Conservation (phyloP, 192 early-diverging fungal species). For the Coemansia umbellata region DNA sequence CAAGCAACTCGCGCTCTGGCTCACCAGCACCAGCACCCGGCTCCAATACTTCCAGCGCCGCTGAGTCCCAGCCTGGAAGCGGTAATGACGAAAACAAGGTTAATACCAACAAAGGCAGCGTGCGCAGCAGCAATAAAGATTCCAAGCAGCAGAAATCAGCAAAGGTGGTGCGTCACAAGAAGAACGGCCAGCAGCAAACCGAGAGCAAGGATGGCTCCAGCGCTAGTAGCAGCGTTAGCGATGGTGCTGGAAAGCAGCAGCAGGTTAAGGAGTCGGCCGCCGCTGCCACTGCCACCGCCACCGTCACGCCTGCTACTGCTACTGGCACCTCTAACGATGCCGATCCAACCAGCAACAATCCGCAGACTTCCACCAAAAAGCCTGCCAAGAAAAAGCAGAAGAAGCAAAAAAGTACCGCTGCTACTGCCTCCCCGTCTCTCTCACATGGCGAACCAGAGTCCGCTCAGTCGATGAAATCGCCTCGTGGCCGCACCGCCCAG, state of each 20-base stretch:
- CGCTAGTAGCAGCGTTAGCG: neutral
- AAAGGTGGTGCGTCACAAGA: neutral
- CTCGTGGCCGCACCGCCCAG: neutral
- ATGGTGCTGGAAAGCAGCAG: neutral
- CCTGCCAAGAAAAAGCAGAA: neutral
- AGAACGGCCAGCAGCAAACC: neutral
- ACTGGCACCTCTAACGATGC: neutral
- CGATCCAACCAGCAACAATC: neutral
- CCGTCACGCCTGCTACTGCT: neutral
- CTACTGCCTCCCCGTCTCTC: too few species aligned
- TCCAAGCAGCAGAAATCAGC: neutral
- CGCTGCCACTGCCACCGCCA: neutral
- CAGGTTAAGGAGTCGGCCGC: constrained; percentile 2
- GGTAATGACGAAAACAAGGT: neutral
- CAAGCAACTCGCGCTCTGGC: constrained; percentile 34
- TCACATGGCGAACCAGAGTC: too few species aligned
- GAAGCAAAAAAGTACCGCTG: neutral
- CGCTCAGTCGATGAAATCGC: too few species aligned
- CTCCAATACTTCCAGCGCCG: neutral
- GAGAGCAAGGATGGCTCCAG: neutral
- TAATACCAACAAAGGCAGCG: neutral
- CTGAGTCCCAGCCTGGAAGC: too few species aligned
- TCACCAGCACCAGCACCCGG: constrained; percentile 17
- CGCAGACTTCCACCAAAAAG: neutral
- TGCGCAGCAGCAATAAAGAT: neutral